phyloP scores from a whole-genome alignment of 805 yeast genomes.

The Yarrowia sp. region DNA sequence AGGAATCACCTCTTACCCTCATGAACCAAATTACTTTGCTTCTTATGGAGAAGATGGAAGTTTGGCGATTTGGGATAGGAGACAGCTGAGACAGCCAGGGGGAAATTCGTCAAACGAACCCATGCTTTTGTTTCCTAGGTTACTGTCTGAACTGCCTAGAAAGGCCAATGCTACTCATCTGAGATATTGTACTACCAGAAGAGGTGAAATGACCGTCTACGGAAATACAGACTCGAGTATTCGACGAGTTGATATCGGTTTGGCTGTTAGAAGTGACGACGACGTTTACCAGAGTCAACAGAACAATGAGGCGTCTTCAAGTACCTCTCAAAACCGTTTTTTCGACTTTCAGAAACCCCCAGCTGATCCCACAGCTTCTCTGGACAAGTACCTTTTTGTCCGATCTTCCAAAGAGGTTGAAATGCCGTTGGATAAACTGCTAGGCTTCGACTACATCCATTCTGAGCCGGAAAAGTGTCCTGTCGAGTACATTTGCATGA shows the following conservation, averaged over 20 bases:
- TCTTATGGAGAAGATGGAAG: constrained; percentile 86
- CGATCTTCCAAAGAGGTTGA: constrained; percentile 22
- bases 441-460: constrained; percentile 37
- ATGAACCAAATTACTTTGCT: constrained; percentile 69
- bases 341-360: constrained; percentile 36
- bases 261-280: neutral
- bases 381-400: constrained; percentile 28
- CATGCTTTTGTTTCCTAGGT: constrained; percentile 44
- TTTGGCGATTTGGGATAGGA: constrained; percentile 64
- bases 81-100: constrained; percentile 44
- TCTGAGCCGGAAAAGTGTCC: constrained; percentile 14
- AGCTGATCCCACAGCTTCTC: constrained; percentile 1
- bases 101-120: constrained; percentile 39
- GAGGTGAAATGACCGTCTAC: constrained; percentile 74
- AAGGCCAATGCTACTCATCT: constrained; percentile 43
- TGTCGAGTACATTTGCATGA: constrained; percentile 79
- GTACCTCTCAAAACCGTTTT: constrained; percentile 23
- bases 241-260: constrained; percentile 13
- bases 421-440: constrained; percentile 13
- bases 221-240: constrained; percentile 29
- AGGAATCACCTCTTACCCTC: constrained; percentile 73
- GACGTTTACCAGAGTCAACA: constrained; percentile 25
- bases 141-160: constrained; percentile 42
- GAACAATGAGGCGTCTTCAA: constrained; percentile 7
- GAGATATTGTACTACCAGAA: constrained; percentile 59